Base-by-base conservation (phyloP, 495 filamentous ascomycete genomes). In the Aspergillus heteromorphus region DNA sequence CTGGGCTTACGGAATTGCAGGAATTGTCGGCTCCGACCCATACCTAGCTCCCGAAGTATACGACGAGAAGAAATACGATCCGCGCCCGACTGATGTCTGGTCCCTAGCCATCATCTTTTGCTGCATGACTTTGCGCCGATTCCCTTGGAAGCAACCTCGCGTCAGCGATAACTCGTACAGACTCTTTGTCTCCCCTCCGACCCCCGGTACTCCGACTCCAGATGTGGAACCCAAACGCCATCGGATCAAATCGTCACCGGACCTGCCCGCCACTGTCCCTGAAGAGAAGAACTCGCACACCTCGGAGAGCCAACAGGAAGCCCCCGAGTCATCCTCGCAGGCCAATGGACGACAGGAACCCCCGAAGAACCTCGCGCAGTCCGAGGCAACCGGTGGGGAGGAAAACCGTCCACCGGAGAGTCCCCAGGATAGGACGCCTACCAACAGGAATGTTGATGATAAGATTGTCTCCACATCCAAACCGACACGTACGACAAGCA, bases 21-120 rank as follows among this genome's bases (percentile, higher is more conserved):
- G 92, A 29, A 93, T 98, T 60, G 93, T 98, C 45, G 93, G 93
- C 19, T 98, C 93, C 6, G 93, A 98, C 73, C 93, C 93, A 6
- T 98, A 98, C 68, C 82, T 98, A 21, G 93, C 93, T 0, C 93
- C 93, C 2, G 93, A 98, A 71, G 93, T 98, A 5, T 98, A 96
- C 66, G 91, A 96, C 53, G 85, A 92, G 64, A 81, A 87, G 59
- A 93, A 91, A 65, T 98, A 98, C 70, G 92, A 98, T 61, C 92
- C 93, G 4, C 88, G 89, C 59, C 89, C 90, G 14, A 87, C 91
- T 10, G 93, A 98, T 77, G 87, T 98, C 57, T 98, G 93, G 93
- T 98, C 93, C 18, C 77, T 98, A 38, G 93, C 93, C 20, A 97
- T 98, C 65, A 97, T 98, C 53, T 97, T 93, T 73, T 97, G 93